Conservation (phyloP, 2,329 filamentous ascomycete species). For the Colletotrichum sp. region DNA sequence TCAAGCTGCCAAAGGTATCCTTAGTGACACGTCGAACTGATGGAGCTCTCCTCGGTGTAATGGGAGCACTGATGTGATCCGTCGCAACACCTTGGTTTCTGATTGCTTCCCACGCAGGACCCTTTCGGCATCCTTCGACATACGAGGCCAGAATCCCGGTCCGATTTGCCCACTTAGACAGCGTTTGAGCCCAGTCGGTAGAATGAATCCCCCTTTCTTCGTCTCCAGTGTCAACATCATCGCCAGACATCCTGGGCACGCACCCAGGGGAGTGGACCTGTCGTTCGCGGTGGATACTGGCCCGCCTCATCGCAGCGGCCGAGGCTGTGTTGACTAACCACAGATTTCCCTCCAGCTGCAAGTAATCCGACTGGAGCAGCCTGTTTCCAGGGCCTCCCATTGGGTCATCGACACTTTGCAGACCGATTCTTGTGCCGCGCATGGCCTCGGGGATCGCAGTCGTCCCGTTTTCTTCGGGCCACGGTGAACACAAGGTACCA, state of each 20-base stretch:
- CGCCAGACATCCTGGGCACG: neutral
- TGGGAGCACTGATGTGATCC: neutral
- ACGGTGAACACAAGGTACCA: neutral
- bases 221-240: too few species aligned
- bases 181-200: neutral
- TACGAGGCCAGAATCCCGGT: neutral
- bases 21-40: neutral
- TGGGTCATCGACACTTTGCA: neutral
- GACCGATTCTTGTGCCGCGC: neutral
- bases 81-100: neutral
- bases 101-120: neutral
- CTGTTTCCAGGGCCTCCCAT: neutral
- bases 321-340: neutral
- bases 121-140: neutral
- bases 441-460: neutral
- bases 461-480: neutral
- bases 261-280: neutral
- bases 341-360: neutral
- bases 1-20: neutral
- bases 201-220: neutral
- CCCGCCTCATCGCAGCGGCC: neutral
- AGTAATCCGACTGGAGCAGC: neutral
- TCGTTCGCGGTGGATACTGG: neutral
- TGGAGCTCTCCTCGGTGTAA: neutral
- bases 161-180: neutral